Base-by-base conservation (phyloP, 176 grass and related monocot species). In the Carex kokanica region DNA sequence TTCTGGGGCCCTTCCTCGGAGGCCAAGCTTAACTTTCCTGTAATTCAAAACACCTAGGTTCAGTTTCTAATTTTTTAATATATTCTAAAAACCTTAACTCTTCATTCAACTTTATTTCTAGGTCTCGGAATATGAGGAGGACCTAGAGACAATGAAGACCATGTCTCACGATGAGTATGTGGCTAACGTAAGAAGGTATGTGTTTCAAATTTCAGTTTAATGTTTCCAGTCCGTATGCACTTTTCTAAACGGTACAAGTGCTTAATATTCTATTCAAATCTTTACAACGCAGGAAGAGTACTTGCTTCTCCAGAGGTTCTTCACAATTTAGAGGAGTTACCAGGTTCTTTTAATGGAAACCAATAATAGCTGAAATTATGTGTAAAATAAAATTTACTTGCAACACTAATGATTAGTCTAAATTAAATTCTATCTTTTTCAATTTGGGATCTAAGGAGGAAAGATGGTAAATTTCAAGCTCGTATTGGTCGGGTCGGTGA, bases 401-500 rank as follows among this genome's bases (percentile, higher is more conserved):
- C 60, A 85, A n/a, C 54, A 25, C 41, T 8, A 18, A 79, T 57
- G 25, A 52, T 43, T 69, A 77, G 32, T 77, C 65, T 21, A 86
- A 83, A 20, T 60, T 62, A 54, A 56, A 47, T 56, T 86, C 17
- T 45, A 11, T 79, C 13, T 69, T 91, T 57, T 80, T 82, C 67
- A 85, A 71, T 41, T 84, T 87, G 78, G 59, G 82, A 18, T 64
- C 34, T 64, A 89, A 99, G 96, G 81, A 65, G 93, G 65, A 99
- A 99, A 71, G 96, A 95, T 43, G 93, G 93, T 88, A 99, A 95
- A 88, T 99, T 89, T 90, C 96, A 99, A 93, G 89, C 96, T 55
- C 88, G 93, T 25, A 95, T 99, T 78, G 96, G 96, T 79, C 90
- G 89, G 77, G 88, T 99, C 83, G 96, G 96, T 38, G 92, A 94